Percentiles rank a stretch among this genome's conserved stretches.
These are phyloP conservation scores for Earliella scabrosa DNA, from an alignment of 1,284 basidiomycete species.

Conservation along the genomic window DNA sequence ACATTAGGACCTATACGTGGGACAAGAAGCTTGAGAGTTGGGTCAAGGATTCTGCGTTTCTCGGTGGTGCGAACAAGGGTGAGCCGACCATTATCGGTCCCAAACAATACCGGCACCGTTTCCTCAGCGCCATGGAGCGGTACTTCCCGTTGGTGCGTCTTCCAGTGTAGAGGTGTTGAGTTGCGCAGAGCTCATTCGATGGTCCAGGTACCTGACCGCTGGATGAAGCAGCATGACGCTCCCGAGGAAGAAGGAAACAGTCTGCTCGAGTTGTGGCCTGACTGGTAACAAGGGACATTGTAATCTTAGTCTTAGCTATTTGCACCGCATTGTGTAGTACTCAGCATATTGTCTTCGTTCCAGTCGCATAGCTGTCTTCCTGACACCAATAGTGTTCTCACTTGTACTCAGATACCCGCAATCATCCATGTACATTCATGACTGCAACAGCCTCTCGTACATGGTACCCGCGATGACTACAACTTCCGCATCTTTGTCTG, in stretches of 20 bases:
- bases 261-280: conserved; percentile 53
- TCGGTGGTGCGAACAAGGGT: conserved; percentile 80
- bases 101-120: conserved; percentile 85
- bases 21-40: conserved; percentile 98
- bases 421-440: background rate
- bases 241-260: conserved; percentile 73
- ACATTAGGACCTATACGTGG: conserved; percentile 94
- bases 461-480: no score
- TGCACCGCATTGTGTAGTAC: conserved; percentile 2
- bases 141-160: conserved; percentile 82
- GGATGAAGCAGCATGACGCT: conserved; percentile 83
- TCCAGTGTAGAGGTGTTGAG: no score
- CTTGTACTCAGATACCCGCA: conserved; percentile 20
- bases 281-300: conserved; percentile 43
- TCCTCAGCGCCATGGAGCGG: conserved; percentile 90
- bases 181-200: conserved; percentile 19
- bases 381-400: no score
- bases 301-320: conserved; percentile 6
- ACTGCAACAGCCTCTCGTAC: conserved; percentile 14
- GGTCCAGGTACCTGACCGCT: conserved; percentile 77
- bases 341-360: background rate
- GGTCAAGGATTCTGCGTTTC: conserved; percentile 93
- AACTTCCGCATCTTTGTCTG: conserved; percentile 36
- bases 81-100: conserved; percentile 94
- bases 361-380: no score